Evolutionary conservation across 768 basidiomycete genomes (phyloP), one percentile per base, ranked within the genome.

Genomic region (Tylopilus rubrobrunneus): DNA sequence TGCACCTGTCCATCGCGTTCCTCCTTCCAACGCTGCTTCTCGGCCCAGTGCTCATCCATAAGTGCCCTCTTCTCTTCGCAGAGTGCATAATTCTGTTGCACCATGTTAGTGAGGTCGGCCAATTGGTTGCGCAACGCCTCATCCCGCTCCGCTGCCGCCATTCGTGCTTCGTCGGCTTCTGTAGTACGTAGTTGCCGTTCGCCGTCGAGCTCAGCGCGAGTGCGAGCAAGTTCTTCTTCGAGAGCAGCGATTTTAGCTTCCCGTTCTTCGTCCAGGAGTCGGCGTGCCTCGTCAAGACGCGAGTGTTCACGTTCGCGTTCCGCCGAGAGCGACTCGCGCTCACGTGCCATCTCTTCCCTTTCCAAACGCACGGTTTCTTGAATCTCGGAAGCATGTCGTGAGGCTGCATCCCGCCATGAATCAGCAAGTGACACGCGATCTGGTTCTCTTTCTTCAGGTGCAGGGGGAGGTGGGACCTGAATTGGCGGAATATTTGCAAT

Each of bases 51-150:
- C 10, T 31, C 29, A 31, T 31, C 29, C 29, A 31, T 31, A 31
- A 31, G 29, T 10, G 29, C 29, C 10, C 29, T 31, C 29, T 31
- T 31, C 29, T 31, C 29, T 31, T 31, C 29, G 29, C 29, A 31
- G 29, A 31, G 75, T 33, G 83, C 79, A 2, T 80, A 74, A 52
- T 89, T 85, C 53, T 85, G 83, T 52, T 87, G 82, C 14, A 92
- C 74, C 49, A 89, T 65, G 56, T 86, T 85, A 1, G 89, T 85
- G 57, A 93, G 80, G 55, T 92, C 89, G 5, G 66, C 71, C 14
- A 93, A 68, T 58, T 90, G 88, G 36, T 67, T 73, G 33, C 81
- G 76, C 41, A 88, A 66, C 8, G 71, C 76, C 14, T 86, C 83
- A 56, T 85, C 81, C 7, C 83, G 79, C 52, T 88, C 86, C 37